Conservation (phyloP, 176 grass and related monocot species). For the Dendrocalamus sinicus region DNA sequence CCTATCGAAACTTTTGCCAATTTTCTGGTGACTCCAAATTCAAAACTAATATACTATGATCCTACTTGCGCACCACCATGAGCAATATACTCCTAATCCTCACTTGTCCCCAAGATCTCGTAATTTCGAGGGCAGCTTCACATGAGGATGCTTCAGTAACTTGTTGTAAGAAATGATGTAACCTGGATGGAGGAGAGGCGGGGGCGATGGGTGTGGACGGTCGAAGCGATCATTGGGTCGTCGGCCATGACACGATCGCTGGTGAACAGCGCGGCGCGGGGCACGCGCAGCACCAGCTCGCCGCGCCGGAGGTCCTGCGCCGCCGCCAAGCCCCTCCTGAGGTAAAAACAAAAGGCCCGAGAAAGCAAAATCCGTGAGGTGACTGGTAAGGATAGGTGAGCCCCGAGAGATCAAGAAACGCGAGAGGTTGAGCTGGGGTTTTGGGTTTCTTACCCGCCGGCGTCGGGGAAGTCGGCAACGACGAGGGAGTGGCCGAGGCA, state of each 20-base stretch:
- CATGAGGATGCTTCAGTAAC: not conserved
- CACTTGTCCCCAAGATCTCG: not conserved
- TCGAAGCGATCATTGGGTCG: slow-evolving; percentile 55
- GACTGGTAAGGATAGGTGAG: not conserved
- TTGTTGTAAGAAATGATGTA: not conserved
- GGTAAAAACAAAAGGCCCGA: not conserved
- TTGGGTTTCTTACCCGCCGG: slow-evolving; percentile 67
- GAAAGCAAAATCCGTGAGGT: slow-evolving; percentile 9
- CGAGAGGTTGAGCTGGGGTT: not conserved
- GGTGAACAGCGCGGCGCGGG: slow-evolving; percentile 71
- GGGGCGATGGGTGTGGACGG: slow-evolving; percentile 31
- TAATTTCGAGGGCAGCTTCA: slow-evolving; percentile 5
- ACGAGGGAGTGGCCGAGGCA: slow-evolving; percentile 66
- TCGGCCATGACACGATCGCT: slow-evolving; percentile 60
- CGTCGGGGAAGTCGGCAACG: slow-evolving; percentile 69
- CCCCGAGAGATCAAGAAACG: not conserved
- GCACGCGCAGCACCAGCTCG: slow-evolving; percentile 76
- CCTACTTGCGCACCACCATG: not conserved
- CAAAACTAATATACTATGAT: not conserved
- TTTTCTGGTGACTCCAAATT: not conserved
- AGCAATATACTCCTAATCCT: not conserved
- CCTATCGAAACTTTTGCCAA: not conserved
- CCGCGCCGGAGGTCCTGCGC: slow-evolving; percentile 65
- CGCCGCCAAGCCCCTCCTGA: slow-evolving; percentile 85
- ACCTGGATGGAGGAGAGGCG: slow-evolving; percentile 72